phyloP scores from a whole-genome alignment of 2,329 filamentous ascomycete genomes.

The Xylariaceae sp. region DNA sequence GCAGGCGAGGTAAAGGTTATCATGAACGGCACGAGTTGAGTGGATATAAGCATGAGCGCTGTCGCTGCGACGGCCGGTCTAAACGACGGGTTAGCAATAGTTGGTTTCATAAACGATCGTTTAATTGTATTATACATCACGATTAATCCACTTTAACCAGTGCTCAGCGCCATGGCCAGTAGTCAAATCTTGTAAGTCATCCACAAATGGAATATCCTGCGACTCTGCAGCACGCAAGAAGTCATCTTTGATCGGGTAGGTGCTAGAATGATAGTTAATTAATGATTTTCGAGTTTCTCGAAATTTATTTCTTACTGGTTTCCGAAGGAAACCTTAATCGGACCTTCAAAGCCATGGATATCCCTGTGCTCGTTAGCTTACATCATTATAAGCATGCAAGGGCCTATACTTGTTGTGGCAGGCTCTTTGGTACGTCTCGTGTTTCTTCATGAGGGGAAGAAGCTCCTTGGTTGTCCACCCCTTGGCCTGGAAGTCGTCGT shows the following conservation, averaged over 20 bases:
- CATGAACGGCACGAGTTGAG: slow-evolving; percentile 71
- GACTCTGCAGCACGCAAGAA: slow-evolving; percentile 75
- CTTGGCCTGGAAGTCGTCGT: slow-evolving; percentile 79
- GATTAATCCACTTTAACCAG: slow-evolving; percentile 87
- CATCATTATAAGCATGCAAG: background rate
- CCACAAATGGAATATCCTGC: slow-evolving; percentile 74
- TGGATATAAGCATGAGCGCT: slow-evolving; percentile 81
- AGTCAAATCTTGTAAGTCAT: slow-evolving; percentile 75
- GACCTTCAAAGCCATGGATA: slow-evolving; percentile 77
- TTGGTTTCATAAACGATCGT: background rate
- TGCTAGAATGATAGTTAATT: slow-evolving; percentile 45
- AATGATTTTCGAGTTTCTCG: background rate
- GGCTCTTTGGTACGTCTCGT: slow-evolving; percentile 76
- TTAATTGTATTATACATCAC: slow-evolving; percentile 49
- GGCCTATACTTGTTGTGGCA: slow-evolving; percentile 59
- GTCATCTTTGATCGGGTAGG: slow-evolving; percentile 82
- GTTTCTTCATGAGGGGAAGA: slow-evolving; percentile 78
- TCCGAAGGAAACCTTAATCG: slow-evolving; percentile 82
- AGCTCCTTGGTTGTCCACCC: slow-evolving; percentile 81
- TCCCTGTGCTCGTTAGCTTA: slow-evolving; percentile 50
- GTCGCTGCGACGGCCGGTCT: slow-evolving; percentile 75
- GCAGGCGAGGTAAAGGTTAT: slow-evolving; percentile 73
- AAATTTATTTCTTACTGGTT: slow-evolving; percentile 59
- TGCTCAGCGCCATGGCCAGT: slow-evolving; percentile 77
- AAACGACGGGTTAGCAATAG: background rate